These are phyloP conservation scores for Leptographium lundbergii DNA, from an alignment of 2,329 filamentous ascomycete species.

Conservation along the genomic window DNA sequence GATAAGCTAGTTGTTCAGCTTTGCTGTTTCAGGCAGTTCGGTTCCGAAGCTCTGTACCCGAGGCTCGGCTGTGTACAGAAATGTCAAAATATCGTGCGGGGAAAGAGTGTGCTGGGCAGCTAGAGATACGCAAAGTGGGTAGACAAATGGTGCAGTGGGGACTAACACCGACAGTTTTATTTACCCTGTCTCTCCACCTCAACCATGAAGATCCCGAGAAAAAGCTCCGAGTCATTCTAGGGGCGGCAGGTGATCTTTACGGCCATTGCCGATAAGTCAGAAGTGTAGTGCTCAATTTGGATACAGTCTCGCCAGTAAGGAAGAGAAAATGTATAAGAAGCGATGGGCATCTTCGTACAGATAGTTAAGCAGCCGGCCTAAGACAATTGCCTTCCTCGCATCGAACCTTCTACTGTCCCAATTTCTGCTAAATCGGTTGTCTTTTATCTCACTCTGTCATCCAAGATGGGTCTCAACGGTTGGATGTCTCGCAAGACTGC, in stretches of 20 bases:
- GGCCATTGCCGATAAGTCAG: background rate
- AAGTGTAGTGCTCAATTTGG: background rate
- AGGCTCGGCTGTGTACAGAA: background rate
- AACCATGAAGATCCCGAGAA: background rate
- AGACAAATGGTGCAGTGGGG: background rate
- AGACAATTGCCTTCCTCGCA: too few relatives aligned
- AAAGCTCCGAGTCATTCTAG: background rate
- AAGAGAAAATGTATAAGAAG: background rate
- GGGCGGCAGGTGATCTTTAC: background rate
- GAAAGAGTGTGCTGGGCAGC: background rate
- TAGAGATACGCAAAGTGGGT: background rate
- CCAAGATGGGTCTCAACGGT: constrained; percentile 1
- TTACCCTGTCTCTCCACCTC: background rate
- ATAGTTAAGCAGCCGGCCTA: too few relatives aligned
- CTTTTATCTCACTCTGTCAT: background rate
- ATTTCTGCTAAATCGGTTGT: background rate
- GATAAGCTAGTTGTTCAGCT: background rate
- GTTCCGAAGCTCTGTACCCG: background rate
- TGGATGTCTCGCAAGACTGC: constrained; percentile 2
- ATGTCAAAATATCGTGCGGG: background rate
- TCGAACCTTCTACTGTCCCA: too few relatives aligned
- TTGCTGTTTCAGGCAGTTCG: background rate
- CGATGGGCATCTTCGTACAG: background rate
- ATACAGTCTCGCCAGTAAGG: background rate
- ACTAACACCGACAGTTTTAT: background rate